phyloP scores from a whole-genome alignment of 1,284 basidiomycete genomes.

The Pisolithus thermaeus region DNA sequence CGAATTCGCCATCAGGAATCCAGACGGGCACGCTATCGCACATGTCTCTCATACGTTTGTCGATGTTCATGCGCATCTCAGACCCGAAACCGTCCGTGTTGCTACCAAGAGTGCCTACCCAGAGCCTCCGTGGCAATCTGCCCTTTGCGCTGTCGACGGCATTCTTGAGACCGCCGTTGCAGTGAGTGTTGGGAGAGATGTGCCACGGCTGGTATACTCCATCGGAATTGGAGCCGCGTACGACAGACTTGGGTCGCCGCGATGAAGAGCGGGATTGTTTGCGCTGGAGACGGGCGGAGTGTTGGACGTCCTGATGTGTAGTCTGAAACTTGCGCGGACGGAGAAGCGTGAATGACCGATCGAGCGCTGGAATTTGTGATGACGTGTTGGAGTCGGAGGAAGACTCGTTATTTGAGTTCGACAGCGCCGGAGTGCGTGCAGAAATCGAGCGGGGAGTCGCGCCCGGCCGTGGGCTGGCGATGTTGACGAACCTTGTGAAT shows the following conservation, averaged over 20 bases:
- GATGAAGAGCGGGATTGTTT: conserved; percentile 50
- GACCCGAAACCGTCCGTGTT: conserved; percentile 58
- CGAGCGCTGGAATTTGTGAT: conserved; percentile 24
- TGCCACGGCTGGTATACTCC: conserved; percentile 36
- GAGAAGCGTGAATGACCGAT: conserved; percentile 21
- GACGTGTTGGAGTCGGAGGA: background rate
- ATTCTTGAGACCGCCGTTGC: conserved; percentile 78
- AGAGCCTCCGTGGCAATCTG: conserved; percentile 51
- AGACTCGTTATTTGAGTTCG: background rate
- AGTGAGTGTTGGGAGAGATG: conserved; percentile 64
- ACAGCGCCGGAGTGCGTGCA: background rate
- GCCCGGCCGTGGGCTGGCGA: conserved; percentile 14
- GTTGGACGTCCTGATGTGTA: conserved; percentile 32
- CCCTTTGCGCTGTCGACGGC: conserved; percentile 63
- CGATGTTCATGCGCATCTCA: conserved; percentile 53
- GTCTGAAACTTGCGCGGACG: conserved; percentile 34
- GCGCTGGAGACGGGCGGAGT: conserved; percentile 33
- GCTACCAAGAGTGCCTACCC: conserved; percentile 77
- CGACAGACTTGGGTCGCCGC: conserved; percentile 22
- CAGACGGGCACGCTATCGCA: conserved; percentile 67
- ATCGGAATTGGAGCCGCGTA: conserved; percentile 12
- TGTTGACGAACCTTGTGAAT: conserved; percentile 34
- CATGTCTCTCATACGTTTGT: conserved; percentile 53
- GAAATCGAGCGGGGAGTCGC: conserved; percentile 4
- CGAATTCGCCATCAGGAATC: conserved; percentile 74